Base-by-base conservation (phyloP, 495 filamentous ascomycete species). In the Niebla homalea region DNA sequence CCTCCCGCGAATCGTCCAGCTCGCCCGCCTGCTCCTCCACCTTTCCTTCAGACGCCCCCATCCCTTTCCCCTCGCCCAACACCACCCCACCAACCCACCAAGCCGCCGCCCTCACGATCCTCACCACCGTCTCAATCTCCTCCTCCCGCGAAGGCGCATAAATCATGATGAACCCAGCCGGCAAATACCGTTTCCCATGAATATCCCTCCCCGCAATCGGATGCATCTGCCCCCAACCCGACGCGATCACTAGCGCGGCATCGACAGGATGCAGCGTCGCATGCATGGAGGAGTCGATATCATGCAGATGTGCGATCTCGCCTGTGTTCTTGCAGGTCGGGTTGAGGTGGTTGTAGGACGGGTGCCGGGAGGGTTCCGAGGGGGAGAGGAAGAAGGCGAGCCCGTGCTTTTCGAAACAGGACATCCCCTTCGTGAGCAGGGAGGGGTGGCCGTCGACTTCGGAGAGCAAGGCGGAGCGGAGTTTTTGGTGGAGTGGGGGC, bases 161-260 rank as follows among this genome's bases (percentile, higher is more conserved):
- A 14, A 96, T 73, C 74, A 94, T 79, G 36, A 85, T 62, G 63
- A 84, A 93, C 26, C 81, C 82, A 11, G 64, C 62, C 1, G 85
- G 84, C 46, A 77, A 73, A 55, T 75, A 85, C 49, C 70, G 57
- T 50, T 69, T 59, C 55, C 70, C 41, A 69, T 67, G 51, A 64
- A 63, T 46, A 23, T 36, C 41, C 25, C 50, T 55, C 32, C 63
- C 62, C 3, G 85, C 80, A 52, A 94, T 71, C 1, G 85, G 85
- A 64, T 94, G 87, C n/a, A 87, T 71, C 64, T 94, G 77, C n/a
- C 84, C 89, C 87, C 87, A 94, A 18, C 87, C 84, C 39, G 77
- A 78, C 51, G 88, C 80, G 32, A 94, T 67, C 18, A 94, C 72
- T 55, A 80, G 73, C 60, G 72, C 79, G 40, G 83, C 85, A 64